phyloP scores from a whole-genome alignment of 2,329 filamentous ascomycete species.

The Fusarium incarnatum region DNA sequence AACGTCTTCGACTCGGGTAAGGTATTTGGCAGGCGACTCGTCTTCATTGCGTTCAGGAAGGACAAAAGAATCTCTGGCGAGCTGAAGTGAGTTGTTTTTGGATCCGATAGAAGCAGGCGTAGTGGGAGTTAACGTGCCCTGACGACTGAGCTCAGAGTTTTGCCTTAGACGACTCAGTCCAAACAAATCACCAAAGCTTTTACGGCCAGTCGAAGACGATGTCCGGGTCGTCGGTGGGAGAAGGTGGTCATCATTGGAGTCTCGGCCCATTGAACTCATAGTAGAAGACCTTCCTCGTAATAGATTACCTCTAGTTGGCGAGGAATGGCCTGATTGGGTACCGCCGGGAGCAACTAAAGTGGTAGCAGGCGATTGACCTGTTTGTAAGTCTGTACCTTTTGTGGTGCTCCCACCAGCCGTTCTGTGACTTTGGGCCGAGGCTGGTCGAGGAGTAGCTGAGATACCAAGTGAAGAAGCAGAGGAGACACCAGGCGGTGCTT shows the following conservation, averaged over 20 bases:
- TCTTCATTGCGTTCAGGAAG: constrained; percentile 86
- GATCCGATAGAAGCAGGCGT: constrained; percentile 78
- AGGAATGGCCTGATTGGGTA: constrained; percentile 72
- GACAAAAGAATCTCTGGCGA: constrained; percentile 76
- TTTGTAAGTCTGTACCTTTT: constrained; percentile 33
- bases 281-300: constrained; percentile 87
- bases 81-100: constrained; percentile 85
- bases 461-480: constrained; percentile 58
- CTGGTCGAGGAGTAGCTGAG: constrained; percentile 50
- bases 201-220: constrained; percentile 89
- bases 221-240: constrained; percentile 76
- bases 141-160: constrained; percentile 78
- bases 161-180: constrained; percentile 82
- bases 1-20: constrained; percentile 83
- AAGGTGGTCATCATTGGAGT: constrained; percentile 77
- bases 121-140: constrained; percentile 75
- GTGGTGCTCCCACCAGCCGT: constrained; percentile 37
- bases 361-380: constrained; percentile 58
- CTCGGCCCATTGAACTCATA: constrained; percentile 81
- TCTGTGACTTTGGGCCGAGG: constrained; percentile 51
- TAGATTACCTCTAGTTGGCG: constrained; percentile 69
- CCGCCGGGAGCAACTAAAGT: constrained; percentile 58
- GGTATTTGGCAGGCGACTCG: constrained; percentile 90
- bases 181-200: constrained; percentile 92
- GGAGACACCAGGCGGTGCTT: constrained; percentile 52